phyloP scores from a whole-genome alignment of 495 filamentous ascomycete genomes.

The Bathelium albidoporum region DNA sequence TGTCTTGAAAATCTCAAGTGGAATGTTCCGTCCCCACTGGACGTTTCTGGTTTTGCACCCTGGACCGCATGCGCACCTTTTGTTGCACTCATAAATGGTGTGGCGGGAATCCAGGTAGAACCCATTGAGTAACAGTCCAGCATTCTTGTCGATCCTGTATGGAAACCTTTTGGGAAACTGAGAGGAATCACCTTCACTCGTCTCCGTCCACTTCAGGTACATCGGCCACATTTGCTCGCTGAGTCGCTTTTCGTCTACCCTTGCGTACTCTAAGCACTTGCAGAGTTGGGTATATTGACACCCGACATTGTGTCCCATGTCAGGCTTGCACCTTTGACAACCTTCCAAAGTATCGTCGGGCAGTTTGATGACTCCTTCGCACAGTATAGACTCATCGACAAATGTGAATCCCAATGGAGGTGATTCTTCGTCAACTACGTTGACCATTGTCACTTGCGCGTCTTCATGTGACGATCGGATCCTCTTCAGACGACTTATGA shows the following conservation, averaged over 20 bases:
- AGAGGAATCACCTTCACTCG: slow-evolving; percentile 13
- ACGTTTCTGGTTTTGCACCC: slow-evolving; percentile 74
- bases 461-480: slow-evolving; percentile 6
- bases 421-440: slow-evolving; percentile 22
- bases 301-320: slow-evolving; percentile 32
- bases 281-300: slow-evolving; percentile 32
- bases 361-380: slow-evolving; percentile 24
- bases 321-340: slow-evolving; percentile 25
- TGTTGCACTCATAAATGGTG: slow-evolving; percentile 81
- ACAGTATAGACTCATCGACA: slow-evolving; percentile 23
- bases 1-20: slow-evolving; percentile 76
- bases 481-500: slow-evolving; percentile 17
- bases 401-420: slow-evolving; percentile 31
- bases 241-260: slow-evolving; percentile 24
- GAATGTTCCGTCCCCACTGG: slow-evolving; percentile 62
- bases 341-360: slow-evolving; percentile 23
- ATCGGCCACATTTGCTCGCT: slow-evolving; percentile 8
- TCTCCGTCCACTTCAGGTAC: slow-evolving; percentile 9
- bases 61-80: slow-evolving; percentile 52
- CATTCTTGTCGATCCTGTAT: slow-evolving; percentile 19
- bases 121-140: slow-evolving; percentile 18
- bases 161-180: slow-evolving; percentile 32
- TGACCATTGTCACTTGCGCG: slow-evolving; percentile 16
- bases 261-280: slow-evolving; percentile 32
- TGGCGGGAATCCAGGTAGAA: slow-evolving; percentile 43